Evolutionary conservation across 805 yeast genomes (phyloP).

Genomic region (Candida coquimbonensis): DNA sequence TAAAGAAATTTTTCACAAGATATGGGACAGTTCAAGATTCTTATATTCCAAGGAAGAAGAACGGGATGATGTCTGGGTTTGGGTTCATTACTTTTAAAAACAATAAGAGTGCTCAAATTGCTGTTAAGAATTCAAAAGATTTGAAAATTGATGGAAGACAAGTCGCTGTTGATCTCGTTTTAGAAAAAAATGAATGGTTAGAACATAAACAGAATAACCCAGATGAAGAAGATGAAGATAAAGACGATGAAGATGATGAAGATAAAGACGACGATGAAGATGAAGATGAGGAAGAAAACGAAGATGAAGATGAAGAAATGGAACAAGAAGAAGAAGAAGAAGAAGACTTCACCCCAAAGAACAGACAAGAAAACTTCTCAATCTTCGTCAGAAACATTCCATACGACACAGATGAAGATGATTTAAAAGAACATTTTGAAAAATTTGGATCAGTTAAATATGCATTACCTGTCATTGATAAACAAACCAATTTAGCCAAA

Average conservation of each 20-base stretch:
- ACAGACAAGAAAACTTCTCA: conserved; percentile 64
- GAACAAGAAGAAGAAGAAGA: conserved; percentile 27
- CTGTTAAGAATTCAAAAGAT: conserved; percentile 68
- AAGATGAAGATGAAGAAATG: conserved; percentile 25
- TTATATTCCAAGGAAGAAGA: conserved; percentile 78
- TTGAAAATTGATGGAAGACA: conserved; percentile 81
- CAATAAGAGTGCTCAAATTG: conserved; percentile 67
- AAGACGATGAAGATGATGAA: conserved; percentile 24
- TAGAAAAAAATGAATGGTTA: conserved; percentile 84
- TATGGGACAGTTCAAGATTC: conserved; percentile 88
- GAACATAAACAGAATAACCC: conserved; percentile 36
- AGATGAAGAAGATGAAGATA: conserved; percentile 25
- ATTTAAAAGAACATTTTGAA: conserved; percentile 66
- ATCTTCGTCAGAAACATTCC: conserved; percentile 91
- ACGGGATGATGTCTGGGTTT: conserved; percentile 90
- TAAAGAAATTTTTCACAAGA: conserved; percentile 62
- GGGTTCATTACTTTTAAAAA: conserved; percentile 90
- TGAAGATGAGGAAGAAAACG: conserved; percentile 22
- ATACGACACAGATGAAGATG: conserved; percentile 83
- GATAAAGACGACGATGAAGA: conserved; percentile 23
- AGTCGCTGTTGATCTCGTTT: conserved; percentile 91
- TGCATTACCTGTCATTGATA: conserved; percentile 90
- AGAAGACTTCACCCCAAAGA: conserved; percentile 30
- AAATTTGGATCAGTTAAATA: conserved; percentile 85
- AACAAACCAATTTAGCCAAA: conserved; percentile 74